phyloP scores from a whole-genome alignment of 2,329 filamentous ascomycete species.

The Fusarium sp. region DNA sequence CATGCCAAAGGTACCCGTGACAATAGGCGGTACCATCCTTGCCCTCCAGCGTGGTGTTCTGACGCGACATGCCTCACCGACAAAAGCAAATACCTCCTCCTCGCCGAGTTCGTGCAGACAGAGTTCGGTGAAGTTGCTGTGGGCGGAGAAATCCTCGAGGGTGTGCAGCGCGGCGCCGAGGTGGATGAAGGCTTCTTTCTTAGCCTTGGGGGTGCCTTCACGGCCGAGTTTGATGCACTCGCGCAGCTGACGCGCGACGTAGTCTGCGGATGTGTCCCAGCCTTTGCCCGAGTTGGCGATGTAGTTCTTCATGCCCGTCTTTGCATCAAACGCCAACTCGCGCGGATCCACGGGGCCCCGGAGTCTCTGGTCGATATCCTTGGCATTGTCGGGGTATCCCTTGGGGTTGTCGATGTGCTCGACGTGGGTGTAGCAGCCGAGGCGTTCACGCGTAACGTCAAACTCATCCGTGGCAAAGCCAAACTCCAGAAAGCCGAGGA shows the following conservation, averaged over 20 bases:
- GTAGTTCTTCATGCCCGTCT: conserved; percentile 95
- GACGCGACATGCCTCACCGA: conserved; percentile 45
- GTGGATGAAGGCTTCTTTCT: conserved; percentile 51
- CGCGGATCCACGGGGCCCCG: conserved; percentile 54
- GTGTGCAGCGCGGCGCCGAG: conserved; percentile 79
- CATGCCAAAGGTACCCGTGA: conserved; percentile 68
- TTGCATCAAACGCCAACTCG: conserved; percentile 76
- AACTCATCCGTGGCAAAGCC: conserved; percentile 83
- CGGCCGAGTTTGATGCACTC: conserved; percentile 79
- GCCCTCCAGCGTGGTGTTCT: conserved; percentile 65
- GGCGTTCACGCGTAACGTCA: conserved; percentile 80
- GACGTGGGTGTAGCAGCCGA: conserved; percentile 82
- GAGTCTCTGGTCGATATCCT: conserved; percentile 75
- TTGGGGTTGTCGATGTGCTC: conserved; percentile 79
- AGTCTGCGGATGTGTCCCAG: conserved; percentile 88
- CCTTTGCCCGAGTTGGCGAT: conserved; percentile 81
- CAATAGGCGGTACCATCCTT: conserved; percentile 74
- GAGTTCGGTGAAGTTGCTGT: conserved; percentile 83
- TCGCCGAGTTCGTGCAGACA: conserved; percentile 77
- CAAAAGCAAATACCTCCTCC: conserved; percentile 71
- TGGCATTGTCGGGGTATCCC: conserved; percentile 78
- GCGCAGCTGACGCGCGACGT: conserved; percentile 76
- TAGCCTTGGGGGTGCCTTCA: conserved; percentile 27
- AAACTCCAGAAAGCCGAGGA: conserved; percentile 51
- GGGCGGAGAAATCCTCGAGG: conserved; percentile 74